These are phyloP conservation scores for Mucor piriformis DNA, from an alignment of 371 early-diverging fungal genomes.

Conservation along the genomic window DNA sequence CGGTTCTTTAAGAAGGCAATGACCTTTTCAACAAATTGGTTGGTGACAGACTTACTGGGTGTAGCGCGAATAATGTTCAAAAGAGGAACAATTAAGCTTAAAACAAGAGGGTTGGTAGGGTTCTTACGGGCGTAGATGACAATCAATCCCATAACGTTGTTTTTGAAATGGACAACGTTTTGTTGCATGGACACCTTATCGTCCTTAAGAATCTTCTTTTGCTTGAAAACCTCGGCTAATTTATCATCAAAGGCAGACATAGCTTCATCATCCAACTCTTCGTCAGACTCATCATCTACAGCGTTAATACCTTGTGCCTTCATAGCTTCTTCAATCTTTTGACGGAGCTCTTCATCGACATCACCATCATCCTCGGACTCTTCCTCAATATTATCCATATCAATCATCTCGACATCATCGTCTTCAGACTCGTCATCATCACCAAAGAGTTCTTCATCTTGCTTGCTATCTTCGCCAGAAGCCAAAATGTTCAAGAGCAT, in stretches of 20 bases:
- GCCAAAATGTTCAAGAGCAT: conserved; percentile 71
- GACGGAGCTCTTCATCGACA: conserved; percentile 72
- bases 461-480: conserved; percentile 49
- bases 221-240: conserved; percentile 87
- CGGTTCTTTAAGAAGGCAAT: conserved; percentile 63
- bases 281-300: conserved; percentile 61
- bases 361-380: conserved; percentile 40
- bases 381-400: conserved; percentile 28
- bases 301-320: conserved; percentile 53
- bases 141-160: conserved; percentile 82
- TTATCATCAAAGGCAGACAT: conserved; percentile 94
- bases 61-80: conserved; percentile 63
- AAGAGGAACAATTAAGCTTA: conserved; percentile 71
- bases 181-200: conserved; percentile 69
- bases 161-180: conserved; percentile 84
- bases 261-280: conserved; percentile 83
- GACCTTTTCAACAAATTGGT: conserved; percentile 73
- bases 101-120: conserved; percentile 70
- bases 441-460: conserved; percentile 61
- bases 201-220: conserved; percentile 70
- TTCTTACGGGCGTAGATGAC: conserved; percentile 76
- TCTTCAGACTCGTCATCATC: conserved; percentile 57
- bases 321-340: conserved; percentile 69
- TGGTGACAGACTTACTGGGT: conserved; percentile 55
- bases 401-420: conserved; percentile 49